Conservation (phyloP, 371 early-diverging fungal genomes). For the Choanephora cucurbitarum region DNA sequence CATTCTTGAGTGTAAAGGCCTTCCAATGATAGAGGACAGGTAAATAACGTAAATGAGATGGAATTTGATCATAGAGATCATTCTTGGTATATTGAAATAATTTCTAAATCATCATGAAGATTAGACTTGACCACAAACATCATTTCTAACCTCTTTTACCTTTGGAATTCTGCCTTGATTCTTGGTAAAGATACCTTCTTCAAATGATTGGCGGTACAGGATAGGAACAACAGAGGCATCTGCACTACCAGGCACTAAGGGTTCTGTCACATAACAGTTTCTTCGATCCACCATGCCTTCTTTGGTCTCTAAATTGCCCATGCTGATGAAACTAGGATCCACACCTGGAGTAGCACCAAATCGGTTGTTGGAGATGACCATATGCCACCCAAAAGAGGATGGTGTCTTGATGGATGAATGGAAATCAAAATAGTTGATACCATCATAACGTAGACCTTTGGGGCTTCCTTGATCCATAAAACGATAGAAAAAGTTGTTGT, state of each 20-base stretch:
- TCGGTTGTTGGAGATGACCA: slow-evolving; percentile 32
- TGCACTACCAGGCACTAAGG: slow-evolving; percentile 20
- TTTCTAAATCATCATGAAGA: too few relatives aligned
- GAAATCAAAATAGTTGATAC: slow-evolving; percentile 47
- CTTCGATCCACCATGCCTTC: slow-evolving; percentile 30
- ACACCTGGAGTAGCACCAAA: slow-evolving; percentile 36
- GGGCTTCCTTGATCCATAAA: slow-evolving; percentile 26
- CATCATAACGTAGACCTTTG: slow-evolving; percentile 47
- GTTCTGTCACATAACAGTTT: slow-evolving; percentile 45
- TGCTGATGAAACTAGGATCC: slow-evolving; percentile 45
- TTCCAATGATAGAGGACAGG: slow-evolving; percentile 40
- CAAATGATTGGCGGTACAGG: slow-evolving; percentile 38
- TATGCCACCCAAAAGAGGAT: slow-evolving; percentile 42
- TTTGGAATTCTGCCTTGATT: slow-evolving; percentile 37
- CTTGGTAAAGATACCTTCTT: slow-evolving; percentile 17
- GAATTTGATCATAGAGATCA: slow-evolving; percentile 29
- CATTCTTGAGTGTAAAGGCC: slow-evolving; percentile 37
- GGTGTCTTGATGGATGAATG: slow-evolving; percentile 45
- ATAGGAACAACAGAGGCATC: slow-evolving; percentile 24
- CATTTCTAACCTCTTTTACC: too few relatives aligned
- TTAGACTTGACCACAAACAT: too few relatives aligned
- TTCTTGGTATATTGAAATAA: slow-evolving; percentile 15
- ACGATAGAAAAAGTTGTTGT: slow-evolving; percentile 42
- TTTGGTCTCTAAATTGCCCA: slow-evolving; percentile 37
- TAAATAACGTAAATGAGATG: slow-evolving; percentile 36